Evolutionary conservation across 1,284 basidiomycete species (phyloP).

Genomic region (Anthracocystis walkeri): DNA sequence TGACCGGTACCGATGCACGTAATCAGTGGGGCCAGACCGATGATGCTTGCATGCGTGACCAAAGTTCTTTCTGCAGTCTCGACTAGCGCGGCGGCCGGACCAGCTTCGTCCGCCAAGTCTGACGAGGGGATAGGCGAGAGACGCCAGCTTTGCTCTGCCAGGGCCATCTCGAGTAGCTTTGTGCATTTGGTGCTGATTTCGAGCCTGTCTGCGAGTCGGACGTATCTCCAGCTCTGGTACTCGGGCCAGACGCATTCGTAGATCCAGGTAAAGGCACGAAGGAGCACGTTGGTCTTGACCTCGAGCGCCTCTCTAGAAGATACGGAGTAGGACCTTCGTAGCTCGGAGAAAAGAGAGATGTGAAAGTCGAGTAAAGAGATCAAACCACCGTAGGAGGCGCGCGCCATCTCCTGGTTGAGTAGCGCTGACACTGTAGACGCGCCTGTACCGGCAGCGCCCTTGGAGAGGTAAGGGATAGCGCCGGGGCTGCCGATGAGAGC

Average conservation of each 20-base stretch:
- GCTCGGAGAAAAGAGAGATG: slow-evolving; percentile 80
- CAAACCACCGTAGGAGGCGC: slow-evolving; percentile 83
- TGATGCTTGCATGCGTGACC: slow-evolving; percentile 78
- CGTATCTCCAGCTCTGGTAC: slow-evolving; percentile 84
- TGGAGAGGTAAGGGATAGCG: slow-evolving; percentile 35
- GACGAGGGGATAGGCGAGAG: slow-evolving; percentile 12
- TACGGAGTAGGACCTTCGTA: slow-evolving; percentile 74
- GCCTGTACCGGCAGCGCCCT: slow-evolving; percentile 15
- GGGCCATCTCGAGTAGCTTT: slow-evolving; percentile 77
- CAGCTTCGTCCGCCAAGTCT: slow-evolving; percentile 64
- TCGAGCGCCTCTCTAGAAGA: slow-evolving; percentile 75
- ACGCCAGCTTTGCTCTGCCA: slow-evolving; percentile 72
- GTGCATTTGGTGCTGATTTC: slow-evolving; percentile 80
- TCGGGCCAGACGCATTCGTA: slow-evolving; percentile 87
- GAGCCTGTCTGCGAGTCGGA: slow-evolving; percentile 80
- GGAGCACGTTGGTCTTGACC: slow-evolving; percentile 83
- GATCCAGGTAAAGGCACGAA: slow-evolving; percentile 80
- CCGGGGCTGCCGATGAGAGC: slow-evolving; percentile 77
- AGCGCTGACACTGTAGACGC: slow-evolving; percentile 72
- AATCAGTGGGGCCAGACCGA: slow-evolving; percentile 81
- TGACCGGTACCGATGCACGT: slow-evolving; percentile 77
- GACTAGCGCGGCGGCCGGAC: slow-evolving; percentile 25
- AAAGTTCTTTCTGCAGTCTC: slow-evolving; percentile 77
- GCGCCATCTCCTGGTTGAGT: slow-evolving; percentile 78
- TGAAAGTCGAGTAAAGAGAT: slow-evolving; percentile 81